phyloP scores from a whole-genome alignment of 257 asterid species.

The Buddleja alternifolia region DNA sequence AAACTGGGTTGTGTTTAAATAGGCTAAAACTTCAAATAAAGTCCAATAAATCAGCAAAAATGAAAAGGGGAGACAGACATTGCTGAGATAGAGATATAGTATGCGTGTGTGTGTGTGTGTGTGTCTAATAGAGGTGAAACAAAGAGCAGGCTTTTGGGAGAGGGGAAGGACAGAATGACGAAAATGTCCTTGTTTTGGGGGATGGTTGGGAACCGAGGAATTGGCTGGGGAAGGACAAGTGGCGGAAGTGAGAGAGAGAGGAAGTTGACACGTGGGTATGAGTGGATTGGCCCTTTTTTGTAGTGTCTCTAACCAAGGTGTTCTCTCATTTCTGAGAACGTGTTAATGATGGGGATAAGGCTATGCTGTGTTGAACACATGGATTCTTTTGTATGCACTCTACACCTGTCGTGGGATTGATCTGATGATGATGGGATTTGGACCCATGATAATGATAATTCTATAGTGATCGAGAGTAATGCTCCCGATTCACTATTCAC shows the following conservation, averaged over 20 bases:
- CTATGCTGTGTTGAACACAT: slow-evolving; percentile 12
- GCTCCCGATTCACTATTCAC: too few species aligned
- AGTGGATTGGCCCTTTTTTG: slow-evolving; percentile 52
- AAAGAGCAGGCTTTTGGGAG: slow-evolving; percentile 5
- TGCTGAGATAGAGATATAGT: slow-evolving; percentile 5
- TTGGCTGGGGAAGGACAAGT: slow-evolving; percentile 58
- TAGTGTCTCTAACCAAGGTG: slow-evolving; percentile 44
- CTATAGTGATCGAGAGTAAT: too few species aligned
- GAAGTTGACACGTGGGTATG: slow-evolving; percentile 70
- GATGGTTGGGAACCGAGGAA: slow-evolving; percentile 26
- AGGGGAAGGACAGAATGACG: slow-evolving; percentile 36
- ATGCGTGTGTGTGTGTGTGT: slow-evolving; percentile 8
- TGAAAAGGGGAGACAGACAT: slow-evolving; percentile 14
- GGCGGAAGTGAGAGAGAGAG: slow-evolving; percentile 45
- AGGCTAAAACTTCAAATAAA: background rate
- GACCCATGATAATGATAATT: too few species aligned
- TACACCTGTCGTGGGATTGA: slow-evolving; percentile 4
- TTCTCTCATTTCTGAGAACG: slow-evolving; percentile 35
- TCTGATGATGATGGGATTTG: background rate
- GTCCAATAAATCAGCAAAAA: slow-evolving; percentile 19
- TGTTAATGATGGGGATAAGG: slow-evolving; percentile 1
- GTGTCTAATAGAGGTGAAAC: background rate
- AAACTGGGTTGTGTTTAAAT: background rate
- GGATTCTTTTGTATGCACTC: background rate
- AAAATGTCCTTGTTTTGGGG: slow-evolving; percentile 35